A percentile compares a stretch with the other conserved stretches of the same genome.
Conservation (phyloP, 2,329 filamentous ascomycete species). For the Emericellopsis atlantica region DNA sequence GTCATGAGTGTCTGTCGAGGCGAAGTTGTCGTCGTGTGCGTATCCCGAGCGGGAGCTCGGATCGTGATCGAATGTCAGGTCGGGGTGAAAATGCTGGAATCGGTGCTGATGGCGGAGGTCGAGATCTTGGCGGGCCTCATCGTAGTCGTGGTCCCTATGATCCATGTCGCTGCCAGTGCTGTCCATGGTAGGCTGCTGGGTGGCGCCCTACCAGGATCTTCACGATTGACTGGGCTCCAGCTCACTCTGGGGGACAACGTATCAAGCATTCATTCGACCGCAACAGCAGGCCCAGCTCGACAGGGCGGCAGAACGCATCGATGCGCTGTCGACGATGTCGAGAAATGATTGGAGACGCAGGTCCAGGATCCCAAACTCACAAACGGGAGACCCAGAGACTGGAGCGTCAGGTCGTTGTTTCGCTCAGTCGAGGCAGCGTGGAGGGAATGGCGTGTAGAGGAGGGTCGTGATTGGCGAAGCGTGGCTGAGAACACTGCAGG, state of each 20-base stretch:
- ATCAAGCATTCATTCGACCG: slow-evolving; percentile 6
- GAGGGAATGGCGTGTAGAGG: slow-evolving; percentile 2
- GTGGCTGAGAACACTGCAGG: too few relatives aligned
- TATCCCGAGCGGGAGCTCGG: not conserved
- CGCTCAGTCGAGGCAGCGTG: slow-evolving; percentile 7
- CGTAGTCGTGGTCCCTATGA: slow-evolving; percentile 2
- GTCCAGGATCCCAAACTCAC: too few relatives aligned
- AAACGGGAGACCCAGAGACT: too few relatives aligned
- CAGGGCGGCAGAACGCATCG: slow-evolving; percentile 23
- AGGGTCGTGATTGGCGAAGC: not conserved
- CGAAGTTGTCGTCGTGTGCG: not conserved
- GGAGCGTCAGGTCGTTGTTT: too few relatives aligned
- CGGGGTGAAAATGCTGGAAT: not conserved
- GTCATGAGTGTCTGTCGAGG: slow-evolving; percentile 1
- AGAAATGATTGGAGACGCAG: too few relatives aligned
- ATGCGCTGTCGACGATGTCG: slow-evolving; percentile 22
- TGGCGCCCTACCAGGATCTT: too few relatives aligned
- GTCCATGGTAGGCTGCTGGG: too few relatives aligned
- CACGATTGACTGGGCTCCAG: slow-evolving; percentile 16
- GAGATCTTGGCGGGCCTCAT: too few relatives aligned
- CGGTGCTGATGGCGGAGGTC: not conserved
- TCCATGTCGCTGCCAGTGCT: slow-evolving; percentile 11
- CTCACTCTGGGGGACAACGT: too few relatives aligned
- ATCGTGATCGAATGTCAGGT: not conserved
- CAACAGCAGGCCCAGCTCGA: slow-evolving; percentile 1